phyloP scores from a whole-genome alignment of 208 protist genomes.

The Trypanosoma congolense region DNA sequence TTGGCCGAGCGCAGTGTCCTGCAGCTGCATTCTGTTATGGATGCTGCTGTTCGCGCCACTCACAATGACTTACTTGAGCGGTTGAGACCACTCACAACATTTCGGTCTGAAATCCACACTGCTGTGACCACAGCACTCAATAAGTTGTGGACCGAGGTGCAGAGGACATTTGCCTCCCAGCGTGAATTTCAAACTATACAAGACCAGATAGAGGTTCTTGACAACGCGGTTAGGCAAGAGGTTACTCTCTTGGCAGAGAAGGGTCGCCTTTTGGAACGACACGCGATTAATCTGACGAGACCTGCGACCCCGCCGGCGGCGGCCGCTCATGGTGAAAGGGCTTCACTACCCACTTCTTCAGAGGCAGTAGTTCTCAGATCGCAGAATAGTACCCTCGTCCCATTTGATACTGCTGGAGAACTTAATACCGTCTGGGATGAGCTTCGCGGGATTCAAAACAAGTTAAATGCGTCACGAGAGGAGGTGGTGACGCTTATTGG shows the following conservation, averaged over 20 bases:
- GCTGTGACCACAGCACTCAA: conserved; percentile 59
- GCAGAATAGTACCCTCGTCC: conserved; percentile 5
- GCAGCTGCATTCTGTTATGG: conserved; percentile 54
- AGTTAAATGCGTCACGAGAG: conserved; percentile 37
- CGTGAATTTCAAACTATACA: conserved; percentile 44
- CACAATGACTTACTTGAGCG: conserved; percentile 79
- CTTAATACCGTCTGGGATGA: conserved; percentile 65
- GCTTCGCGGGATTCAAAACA: conserved; percentile 41
- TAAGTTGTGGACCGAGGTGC: conserved; percentile 65
- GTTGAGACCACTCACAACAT: conserved; percentile 43
- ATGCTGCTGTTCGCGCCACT: conserved; percentile 52
- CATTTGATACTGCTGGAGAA: conserved; percentile 21
- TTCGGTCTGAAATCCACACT: conserved; percentile 41
- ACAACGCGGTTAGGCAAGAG: conserved; percentile 70
- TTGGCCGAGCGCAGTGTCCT: conserved; percentile 48
- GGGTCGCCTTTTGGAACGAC: conserved; percentile 29
- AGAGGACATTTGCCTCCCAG: conserved; percentile 46
- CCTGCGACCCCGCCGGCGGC: background rate
- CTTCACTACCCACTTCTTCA: background rate
- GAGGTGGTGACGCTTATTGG: conserved; percentile 37
- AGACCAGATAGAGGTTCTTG: conserved; percentile 48
- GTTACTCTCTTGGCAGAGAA: conserved; percentile 56
- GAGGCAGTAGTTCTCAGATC: background rate
- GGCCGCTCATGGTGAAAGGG: background rate
- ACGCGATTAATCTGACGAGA: conserved; percentile 19